phyloP scores from a whole-genome alignment of 2,329 filamentous ascomycete genomes.

The Didymella segeticola region DNA sequence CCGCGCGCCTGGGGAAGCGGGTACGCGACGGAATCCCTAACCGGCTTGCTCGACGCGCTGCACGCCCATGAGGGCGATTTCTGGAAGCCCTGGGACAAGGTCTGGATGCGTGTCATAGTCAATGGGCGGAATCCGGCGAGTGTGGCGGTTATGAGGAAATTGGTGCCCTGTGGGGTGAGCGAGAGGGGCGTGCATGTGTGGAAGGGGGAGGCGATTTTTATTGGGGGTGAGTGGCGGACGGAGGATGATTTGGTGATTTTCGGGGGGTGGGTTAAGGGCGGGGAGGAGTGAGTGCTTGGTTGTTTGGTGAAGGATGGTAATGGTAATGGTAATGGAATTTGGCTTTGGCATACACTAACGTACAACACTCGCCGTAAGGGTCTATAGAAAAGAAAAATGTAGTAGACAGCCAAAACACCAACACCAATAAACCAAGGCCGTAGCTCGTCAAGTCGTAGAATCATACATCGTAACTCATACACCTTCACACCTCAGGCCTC shows the following conservation, averaged over 20 bases:
- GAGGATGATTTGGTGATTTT: conserved; percentile 34
- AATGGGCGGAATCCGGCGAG: conserved; percentile 41
- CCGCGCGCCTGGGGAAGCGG: conserved; percentile 32
- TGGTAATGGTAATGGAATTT: no score
- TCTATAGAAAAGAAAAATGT: not conserved
- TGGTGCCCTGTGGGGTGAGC: conserved; percentile 22
- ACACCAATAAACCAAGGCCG: not conserved
- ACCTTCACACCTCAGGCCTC: not conserved
- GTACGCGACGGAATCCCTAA: conserved; percentile 30
- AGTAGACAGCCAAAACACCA: not conserved
- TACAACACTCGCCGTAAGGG: conserved; percentile 3
- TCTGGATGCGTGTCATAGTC: conserved; percentile 43
- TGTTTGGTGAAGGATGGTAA: not conserved
- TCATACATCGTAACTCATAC: not conserved
- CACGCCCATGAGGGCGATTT: conserved; percentile 12
- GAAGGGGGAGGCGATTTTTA: conserved; percentile 28
- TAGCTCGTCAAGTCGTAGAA: conserved; percentile 3
- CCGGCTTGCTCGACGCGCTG: conserved; percentile 29
- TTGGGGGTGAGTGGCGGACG: conserved; percentile 36
- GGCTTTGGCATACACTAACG: conserved; percentile 7
- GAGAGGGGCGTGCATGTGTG: conserved; percentile 36
- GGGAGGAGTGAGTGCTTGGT: not conserved
- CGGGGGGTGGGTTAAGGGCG: conserved; percentile 15
- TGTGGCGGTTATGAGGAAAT: conserved; percentile 41
- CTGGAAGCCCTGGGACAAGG: conserved; percentile 34